phyloP scores from a whole-genome alignment of 1,139 yeast species.

The Sugiyamaella xylanicola region DNA sequence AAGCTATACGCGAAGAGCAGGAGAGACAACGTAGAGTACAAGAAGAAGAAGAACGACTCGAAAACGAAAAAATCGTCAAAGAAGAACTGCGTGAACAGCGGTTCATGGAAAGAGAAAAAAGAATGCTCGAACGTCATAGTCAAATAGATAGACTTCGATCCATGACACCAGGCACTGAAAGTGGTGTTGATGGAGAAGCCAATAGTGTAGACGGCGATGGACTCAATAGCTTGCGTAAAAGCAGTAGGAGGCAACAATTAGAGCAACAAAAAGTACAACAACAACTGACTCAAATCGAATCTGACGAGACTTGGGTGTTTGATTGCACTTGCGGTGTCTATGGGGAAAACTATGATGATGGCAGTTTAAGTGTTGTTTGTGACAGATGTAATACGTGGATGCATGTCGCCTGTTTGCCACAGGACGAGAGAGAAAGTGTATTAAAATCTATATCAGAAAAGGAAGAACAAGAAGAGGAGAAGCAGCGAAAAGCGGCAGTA shows the following conservation, averaged over 20 bases:
- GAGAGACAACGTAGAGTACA: slow-evolving; percentile 23
- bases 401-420: slow-evolving; percentile 45
- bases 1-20: slow-evolving; percentile 24
- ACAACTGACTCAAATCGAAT: background rate
- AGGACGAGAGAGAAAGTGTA: slow-evolving; percentile 21
- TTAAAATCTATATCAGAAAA: slow-evolving; percentile 17
- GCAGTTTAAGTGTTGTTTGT: slow-evolving; percentile 44
- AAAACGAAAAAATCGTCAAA: slow-evolving; percentile 17
- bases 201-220: background rate
- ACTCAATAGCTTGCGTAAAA: slow-evolving; percentile 4
- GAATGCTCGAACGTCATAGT: slow-evolving; percentile 12
- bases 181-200: background rate
- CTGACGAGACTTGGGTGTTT: slow-evolving; percentile 43
- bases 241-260: slow-evolving; percentile 10
- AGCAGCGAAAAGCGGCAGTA: slow-evolving; percentile 17
- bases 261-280: slow-evolving; percentile 4
- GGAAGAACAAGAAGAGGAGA: slow-evolving; percentile 16
- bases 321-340: slow-evolving; percentile 47
- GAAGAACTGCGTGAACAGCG: slow-evolving; percentile 25
- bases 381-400: slow-evolving; percentile 48
- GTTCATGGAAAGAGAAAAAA: slow-evolving; percentile 21
- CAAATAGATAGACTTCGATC: background rate
- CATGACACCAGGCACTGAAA: slow-evolving; percentile 1
- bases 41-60: slow-evolving; percentile 27
- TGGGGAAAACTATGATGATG: slow-evolving; percentile 48